Base-by-base conservation (phyloP, 2,329 filamentous ascomycete genomes). In the Sclerotinia borealis region DNA sequence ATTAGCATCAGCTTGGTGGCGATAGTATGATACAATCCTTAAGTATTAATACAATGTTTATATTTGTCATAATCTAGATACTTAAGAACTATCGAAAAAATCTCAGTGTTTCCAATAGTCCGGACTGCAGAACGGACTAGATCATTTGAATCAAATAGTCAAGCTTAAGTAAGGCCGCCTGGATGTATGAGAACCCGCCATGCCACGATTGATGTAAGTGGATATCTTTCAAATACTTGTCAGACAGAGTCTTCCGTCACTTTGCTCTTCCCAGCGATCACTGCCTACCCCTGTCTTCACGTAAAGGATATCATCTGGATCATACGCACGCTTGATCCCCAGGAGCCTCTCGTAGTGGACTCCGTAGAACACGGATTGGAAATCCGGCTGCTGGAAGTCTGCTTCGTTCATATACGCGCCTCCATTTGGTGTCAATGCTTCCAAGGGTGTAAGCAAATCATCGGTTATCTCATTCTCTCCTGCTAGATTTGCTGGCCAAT, bases 391-490 rank as follows among this genome's bases (percentile, higher is more conserved):
- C 45, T 72, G 72, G 58, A 79, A 78, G 69, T 82, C 76, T 1
- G 78, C 80, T 72, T 84, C 81, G 67, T 81, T 83, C 76, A 80
- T 74, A 70, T 81, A 81, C 1, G 76, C 74, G 4, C 76, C 79
- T 10, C 75, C 72, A 1, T 73, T 74, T 0, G 79, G 78, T 0
- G 78, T 78, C 15, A 76, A 72, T 4, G 66, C 71, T 48, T 55
- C 51, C 34, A 55, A 19, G 13, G 51, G 19, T 55, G 31, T 31
- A 22, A 19, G 19, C 19, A 55, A 22, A 22, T 27, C 17, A 22
- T 55, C 31, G 8, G 51, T 55, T 17, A 55, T 27, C 27, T n/a
- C 51, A 11, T 55, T 34, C 31, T 55, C n/a, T 15, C 51, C 45
- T 9, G 45, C 45, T 49, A 49, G 9, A 27, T 49, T 49, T 9